Evolutionary conservation across 306 rosid species (phyloP), one percentile per base, ranked within the genome.

Genomic region (Pterocarpus santalinus): DNA sequence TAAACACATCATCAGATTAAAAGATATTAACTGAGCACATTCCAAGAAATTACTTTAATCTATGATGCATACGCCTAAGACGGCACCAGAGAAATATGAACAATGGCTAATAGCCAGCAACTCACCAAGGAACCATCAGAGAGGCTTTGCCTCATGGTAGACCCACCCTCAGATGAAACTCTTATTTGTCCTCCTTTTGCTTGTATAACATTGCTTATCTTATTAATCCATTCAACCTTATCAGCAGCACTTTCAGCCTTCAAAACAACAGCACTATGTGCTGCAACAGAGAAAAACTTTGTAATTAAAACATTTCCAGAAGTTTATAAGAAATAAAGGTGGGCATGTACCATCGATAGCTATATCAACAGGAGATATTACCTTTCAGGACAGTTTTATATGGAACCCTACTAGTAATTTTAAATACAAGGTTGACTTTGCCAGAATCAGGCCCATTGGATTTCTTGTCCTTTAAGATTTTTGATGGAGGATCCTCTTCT

Each of bases 111-210:
- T 22, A 22, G 28, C 28, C 28, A 52, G 70, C 22, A 75, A 84
- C 97, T 82, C 80, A 95, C 99, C 90, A 95, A 85, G 76, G 97
- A 95, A 88, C 99, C 99, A 41, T 93, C 99, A 68, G 99, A 95
- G 81, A 85, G 89, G 84, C 97, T 91, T 4, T 95, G 97, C 65
- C 99, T 88, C 93, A 95, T 81, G 28, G 28, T 22, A 38, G 70
- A 84, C 74, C 92, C 92, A 77, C 95, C 97, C 14, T 91, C 99
- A 74, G 96, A 66, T 70, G 85, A 81, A 47, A 94, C 82, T 84
- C 75, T 84, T 32, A 73, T 77, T 74, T 89, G 88, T 67, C 91
- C 94, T 84, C 97, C 99, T 83, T 67, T 93, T 63, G 97, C 97
- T 83, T 91, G 89, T 84, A 95, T 91, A 75, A 95, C 90, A 66